Conservation (phyloP, 495 filamentous ascomycete species). For the Penicillium flavigenum region DNA sequence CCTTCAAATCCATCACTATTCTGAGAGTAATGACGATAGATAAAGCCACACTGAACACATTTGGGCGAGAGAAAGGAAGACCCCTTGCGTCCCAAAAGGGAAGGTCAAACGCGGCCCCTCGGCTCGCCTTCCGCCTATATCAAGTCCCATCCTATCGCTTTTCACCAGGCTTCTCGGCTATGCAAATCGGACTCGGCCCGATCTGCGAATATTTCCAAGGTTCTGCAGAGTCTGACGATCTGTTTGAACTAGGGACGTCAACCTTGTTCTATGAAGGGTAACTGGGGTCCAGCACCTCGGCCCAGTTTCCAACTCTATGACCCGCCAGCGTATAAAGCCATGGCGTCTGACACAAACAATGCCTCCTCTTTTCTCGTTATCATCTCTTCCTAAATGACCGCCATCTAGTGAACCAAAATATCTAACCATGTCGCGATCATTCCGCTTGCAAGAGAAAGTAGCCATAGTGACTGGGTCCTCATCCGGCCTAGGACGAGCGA, state of each 20-base stretch:
- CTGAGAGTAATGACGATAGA: background rate
- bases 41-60: background rate
- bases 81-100: background rate
- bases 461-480: conserved; percentile 52
- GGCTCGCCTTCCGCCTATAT: background rate
- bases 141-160: background rate
- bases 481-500: conserved; percentile 49
- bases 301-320: background rate
- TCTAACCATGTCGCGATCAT: conserved; percentile 3
- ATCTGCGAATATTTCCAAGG: background rate
- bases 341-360: background rate
- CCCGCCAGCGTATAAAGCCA: background rate
- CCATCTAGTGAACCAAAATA: background rate
- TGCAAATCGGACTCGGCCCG: background rate
- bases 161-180: background rate
- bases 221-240: background rate
- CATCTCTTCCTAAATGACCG: background rate
- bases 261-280: background rate
- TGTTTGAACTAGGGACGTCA: background rate
- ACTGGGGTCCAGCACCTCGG: background rate
- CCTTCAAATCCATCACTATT: background rate
- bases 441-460: conserved; percentile 36
- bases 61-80: background rate
- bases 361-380: background rate
- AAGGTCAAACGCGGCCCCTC: background rate